A percentile compares a stretch with the other conserved stretches of the same genome.
These are phyloP conservation scores for Coffea eugenioides DNA, from an alignment of 257 asterid genomes.

Conservation along the genomic window DNA sequence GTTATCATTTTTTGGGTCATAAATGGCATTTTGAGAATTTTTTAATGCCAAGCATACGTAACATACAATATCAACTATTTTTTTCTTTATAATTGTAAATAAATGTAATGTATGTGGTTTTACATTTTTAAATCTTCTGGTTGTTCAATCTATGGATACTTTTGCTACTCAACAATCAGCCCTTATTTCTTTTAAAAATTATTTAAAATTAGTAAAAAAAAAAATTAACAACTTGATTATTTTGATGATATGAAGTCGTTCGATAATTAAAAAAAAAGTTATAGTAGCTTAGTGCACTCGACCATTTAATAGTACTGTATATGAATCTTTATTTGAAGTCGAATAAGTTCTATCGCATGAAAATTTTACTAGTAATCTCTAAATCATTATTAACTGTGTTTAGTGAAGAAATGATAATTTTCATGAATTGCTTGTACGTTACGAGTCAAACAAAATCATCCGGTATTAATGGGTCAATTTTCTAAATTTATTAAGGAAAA, in stretches of 20 bases:
- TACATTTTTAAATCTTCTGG: too few relatives aligned
- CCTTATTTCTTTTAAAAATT: too few relatives aligned
- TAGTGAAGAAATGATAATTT: neutral
- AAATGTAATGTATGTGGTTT: too few relatives aligned
- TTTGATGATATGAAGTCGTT: neutral
- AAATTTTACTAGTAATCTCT: neutral
- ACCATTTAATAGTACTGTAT: neutral
- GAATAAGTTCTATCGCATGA: neutral
- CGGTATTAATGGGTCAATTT: neutral
- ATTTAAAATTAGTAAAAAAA: too few relatives aligned
- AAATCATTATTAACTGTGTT: neutral
- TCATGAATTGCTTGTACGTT: neutral
- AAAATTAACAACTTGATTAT: neutral
- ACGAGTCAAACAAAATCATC: neutral
- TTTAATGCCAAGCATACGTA: too few relatives aligned
- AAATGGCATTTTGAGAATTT: too few relatives aligned
- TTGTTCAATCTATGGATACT: too few relatives aligned
- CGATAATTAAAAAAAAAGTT: neutral
- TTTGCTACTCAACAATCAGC: too few relatives aligned
- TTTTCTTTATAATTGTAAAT: too few relatives aligned
- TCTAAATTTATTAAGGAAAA: neutral
- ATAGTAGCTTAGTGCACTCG: neutral
- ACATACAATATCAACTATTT: too few relatives aligned
- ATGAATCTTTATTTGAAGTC: neutral
- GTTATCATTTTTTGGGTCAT: too few relatives aligned